phyloP scores from a whole-genome alignment of 805 yeast genomes.

The Wickerhamomyces chaumierensis region DNA sequence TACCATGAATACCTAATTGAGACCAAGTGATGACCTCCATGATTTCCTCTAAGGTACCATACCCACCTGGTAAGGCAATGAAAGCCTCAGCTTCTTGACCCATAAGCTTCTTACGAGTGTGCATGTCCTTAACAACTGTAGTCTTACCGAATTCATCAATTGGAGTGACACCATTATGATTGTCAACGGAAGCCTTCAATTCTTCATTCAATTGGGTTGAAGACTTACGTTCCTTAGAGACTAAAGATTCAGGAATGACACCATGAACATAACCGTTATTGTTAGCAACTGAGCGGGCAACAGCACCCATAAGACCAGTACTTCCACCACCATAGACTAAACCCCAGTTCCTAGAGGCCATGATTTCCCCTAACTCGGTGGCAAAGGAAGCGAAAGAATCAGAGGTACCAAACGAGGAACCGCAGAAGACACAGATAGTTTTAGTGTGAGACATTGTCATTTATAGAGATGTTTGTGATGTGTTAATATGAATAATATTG shows the following conservation, averaged over 20 bases:
- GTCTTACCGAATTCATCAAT: constrained; percentile 59
- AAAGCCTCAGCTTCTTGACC: constrained; percentile 80
- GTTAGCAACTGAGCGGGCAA: constrained; percentile 42
- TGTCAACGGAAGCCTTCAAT: constrained; percentile 40
- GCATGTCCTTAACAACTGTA: constrained; percentile 80
- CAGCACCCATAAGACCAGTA: constrained; percentile 71
- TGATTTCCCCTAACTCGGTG: constrained; percentile 40
- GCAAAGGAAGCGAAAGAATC: constrained; percentile 42
- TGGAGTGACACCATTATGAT: constrained; percentile 58
- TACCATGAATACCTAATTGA: constrained; percentile 75
- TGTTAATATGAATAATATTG: no score
- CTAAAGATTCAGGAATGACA: constrained; percentile 75
- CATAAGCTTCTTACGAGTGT: constrained; percentile 79
- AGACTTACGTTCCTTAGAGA: constrained; percentile 49
- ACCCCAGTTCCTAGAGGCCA: constrained; percentile 56
- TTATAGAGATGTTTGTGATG: no score
- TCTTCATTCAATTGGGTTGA: constrained; percentile 33
- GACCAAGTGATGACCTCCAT: constrained; percentile 89
- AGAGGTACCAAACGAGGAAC: constrained; percentile 63
- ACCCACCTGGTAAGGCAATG: constrained; percentile 87
- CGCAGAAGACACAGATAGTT: constrained; percentile 76
- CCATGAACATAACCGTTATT: constrained; percentile 69
- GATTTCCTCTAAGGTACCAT: constrained; percentile 81
- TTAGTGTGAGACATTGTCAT: constrained; percentile 2
- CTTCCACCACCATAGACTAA: constrained; percentile 88